A percentile compares a stretch with the other conserved stretches of the same genome.
These are phyloP conservation scores for Saturnispora bothae DNA, from an alignment of 805 yeast genomes.

Conservation along the genomic window DNA sequence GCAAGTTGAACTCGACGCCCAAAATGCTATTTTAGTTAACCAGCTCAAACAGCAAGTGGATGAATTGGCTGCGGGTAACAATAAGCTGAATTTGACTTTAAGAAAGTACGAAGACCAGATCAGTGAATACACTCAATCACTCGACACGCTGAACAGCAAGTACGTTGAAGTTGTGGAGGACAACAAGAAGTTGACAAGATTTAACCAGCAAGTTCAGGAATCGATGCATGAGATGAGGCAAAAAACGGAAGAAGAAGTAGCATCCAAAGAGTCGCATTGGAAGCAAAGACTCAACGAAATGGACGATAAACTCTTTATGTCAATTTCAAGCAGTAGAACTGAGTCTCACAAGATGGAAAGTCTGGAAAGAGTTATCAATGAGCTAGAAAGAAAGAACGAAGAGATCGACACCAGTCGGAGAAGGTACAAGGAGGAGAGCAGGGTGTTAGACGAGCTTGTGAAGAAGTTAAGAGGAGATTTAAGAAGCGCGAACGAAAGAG, in stretches of 20 bases:
- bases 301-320: constrained; percentile 38
- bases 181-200: constrained; percentile 50
- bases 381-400: constrained; percentile 40
- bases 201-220: constrained; percentile 38
- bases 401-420: constrained; percentile 41
- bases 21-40: constrained; percentile 22
- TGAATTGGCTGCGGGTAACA: constrained; percentile 24
- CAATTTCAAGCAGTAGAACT: constrained; percentile 39
- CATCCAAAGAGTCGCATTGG: constrained; percentile 45
- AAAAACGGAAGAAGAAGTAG: constrained; percentile 42
- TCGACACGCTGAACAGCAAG: constrained; percentile 37
- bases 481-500: constrained; percentile 32
- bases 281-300: constrained; percentile 41
- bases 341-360: constrained; percentile 39
- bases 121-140: constrained; percentile 13
- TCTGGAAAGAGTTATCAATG: constrained; percentile 44
- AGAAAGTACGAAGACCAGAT: constrained; percentile 17
- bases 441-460: constrained; percentile 42
- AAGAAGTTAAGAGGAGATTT: constrained; percentile 34
- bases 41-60: constrained; percentile 28
- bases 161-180: constrained; percentile 53
- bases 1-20: constrained; percentile 24
- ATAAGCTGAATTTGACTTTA: constrained; percentile 24
- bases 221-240: constrained; percentile 38
- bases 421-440: constrained; percentile 49